A percentile compares a stretch with the other conserved stretches of the same genome.
Evolutionary conservation across 176 grass and related monocot genomes (phyloP).

Genomic region (Phragmites australis): DNA sequence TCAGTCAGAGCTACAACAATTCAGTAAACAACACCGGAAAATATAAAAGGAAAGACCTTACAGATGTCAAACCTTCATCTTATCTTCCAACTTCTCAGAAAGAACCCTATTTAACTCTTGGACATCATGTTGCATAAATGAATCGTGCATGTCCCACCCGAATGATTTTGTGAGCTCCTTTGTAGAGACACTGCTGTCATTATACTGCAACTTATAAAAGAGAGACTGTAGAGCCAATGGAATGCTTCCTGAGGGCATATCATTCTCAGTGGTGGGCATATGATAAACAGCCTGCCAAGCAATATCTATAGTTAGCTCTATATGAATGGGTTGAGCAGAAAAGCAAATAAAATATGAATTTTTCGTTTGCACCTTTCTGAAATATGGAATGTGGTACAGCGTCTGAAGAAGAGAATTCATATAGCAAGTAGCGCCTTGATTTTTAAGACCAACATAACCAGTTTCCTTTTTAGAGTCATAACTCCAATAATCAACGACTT

Average conservation of each 20-base stretch:
- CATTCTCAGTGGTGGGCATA: constrained; percentile 98
- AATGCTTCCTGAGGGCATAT: constrained; percentile 96
- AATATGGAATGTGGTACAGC: constrained; percentile 96
- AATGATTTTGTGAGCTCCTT: constrained; percentile 99
- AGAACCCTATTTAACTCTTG: constrained; percentile 99
- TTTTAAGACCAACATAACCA: constrained; percentile 98
- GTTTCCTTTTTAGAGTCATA: constrained; percentile 99
- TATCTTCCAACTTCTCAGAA: constrained; percentile 99
- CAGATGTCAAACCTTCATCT: constrained; percentile 98
- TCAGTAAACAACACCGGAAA: constrained; percentile 30
- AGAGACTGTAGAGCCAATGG: constrained; percentile 94
- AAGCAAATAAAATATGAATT: constrained; percentile 16
- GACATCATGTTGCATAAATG: constrained; percentile 99
- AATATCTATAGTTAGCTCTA: constrained; percentile 32
- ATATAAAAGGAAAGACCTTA: constrained; percentile 64
- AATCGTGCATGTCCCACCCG: constrained; percentile 95
- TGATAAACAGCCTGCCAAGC: constrained; percentile 93
- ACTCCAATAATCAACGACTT: constrained; percentile 92
- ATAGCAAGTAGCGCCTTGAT: constrained; percentile 99
- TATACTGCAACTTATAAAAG: constrained; percentile 99
- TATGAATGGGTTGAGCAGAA: not conserved
- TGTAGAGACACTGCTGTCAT: constrained; percentile 90
- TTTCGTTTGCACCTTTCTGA: constrained; percentile 81
- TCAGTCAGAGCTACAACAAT: constrained; percentile 56
- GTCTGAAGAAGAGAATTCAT: constrained; percentile 99